These are phyloP conservation scores for Coelastrella sp. DNA, from an alignment of 139 green algal genomes.

Conservation along the genomic window DNA sequence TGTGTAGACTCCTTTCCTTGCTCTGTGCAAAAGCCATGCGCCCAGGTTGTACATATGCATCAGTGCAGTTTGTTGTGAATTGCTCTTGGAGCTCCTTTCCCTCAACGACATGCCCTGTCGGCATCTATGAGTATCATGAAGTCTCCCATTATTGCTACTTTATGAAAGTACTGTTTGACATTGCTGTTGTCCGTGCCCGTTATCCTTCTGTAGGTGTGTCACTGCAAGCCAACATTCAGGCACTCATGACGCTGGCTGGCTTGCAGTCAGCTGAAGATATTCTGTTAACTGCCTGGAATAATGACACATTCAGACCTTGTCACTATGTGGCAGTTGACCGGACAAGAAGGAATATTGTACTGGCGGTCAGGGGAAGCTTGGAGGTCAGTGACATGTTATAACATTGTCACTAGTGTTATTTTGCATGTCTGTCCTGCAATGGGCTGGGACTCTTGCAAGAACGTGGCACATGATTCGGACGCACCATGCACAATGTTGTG, in stretches of 20 bases:
- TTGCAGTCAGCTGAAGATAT: constrained; percentile 10
- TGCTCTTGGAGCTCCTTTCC: too few species aligned
- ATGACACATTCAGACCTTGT: constrained; percentile 58
- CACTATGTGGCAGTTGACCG: constrained; percentile 74
- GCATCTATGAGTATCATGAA: too few species aligned
- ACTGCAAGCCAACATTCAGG: constrained; percentile 43
- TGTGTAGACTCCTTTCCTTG: too few species aligned
- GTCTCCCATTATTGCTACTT: neutral
- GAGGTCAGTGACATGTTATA: constrained; percentile 46
- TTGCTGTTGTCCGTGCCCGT: too few species aligned
- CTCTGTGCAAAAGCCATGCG: too few species aligned
- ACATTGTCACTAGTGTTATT: neutral
- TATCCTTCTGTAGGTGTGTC: constrained; percentile 27
- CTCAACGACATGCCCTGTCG: too few species aligned
- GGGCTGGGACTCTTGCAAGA: too few species aligned
- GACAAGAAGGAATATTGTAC: constrained; percentile 40
- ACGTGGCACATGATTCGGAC: too few species aligned
- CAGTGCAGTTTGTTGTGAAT: too few species aligned
- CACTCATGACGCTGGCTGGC: constrained; percentile 33
- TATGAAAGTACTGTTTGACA: neutral
- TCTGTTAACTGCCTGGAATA: constrained; percentile 38
- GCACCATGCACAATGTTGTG: too few species aligned
- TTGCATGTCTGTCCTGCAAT: too few species aligned
- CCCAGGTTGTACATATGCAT: too few species aligned
- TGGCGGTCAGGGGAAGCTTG: constrained; percentile 55